Conservation (phyloP, 306 rosid genomes). For the Cicer pinnatifidum region DNA sequence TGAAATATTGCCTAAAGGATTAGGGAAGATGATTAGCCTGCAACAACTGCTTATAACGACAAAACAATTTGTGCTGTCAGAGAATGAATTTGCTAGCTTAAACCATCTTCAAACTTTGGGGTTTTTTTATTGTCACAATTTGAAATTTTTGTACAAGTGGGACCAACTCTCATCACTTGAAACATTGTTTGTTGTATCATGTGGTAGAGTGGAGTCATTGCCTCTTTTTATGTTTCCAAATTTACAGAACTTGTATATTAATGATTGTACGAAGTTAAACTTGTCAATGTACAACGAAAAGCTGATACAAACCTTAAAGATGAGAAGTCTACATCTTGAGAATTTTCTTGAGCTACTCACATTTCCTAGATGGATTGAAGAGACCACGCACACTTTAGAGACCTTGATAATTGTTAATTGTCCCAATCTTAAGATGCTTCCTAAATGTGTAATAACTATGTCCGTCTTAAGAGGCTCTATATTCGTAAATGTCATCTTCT, state of each 20-base stretch:
- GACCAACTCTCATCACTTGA: neutral
- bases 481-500: neutral
- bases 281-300: neutral
- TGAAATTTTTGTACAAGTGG: neutral
- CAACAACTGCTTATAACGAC: neutral
- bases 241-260: neutral
- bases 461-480: neutral
- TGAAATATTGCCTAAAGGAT: constrained; percentile 17
- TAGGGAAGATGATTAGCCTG: neutral
- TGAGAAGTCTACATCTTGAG: neutral
- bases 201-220: neutral
- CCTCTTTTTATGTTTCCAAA: neutral
- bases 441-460: neutral
- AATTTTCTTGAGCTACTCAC: neutral
- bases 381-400: neutral
- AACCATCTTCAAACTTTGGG: neutral
- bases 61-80: neutral
- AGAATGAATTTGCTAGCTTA: constrained; percentile 2
- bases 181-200: neutral
- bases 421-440: neutral
- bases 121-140: neutral
- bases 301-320: neutral
- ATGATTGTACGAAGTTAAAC: neutral
- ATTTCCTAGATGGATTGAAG: constrained; percentile 14
- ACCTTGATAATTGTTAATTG: neutral